Conservation (phyloP, 176 grass and related monocot genomes). For the Juncus effusus region DNA sequence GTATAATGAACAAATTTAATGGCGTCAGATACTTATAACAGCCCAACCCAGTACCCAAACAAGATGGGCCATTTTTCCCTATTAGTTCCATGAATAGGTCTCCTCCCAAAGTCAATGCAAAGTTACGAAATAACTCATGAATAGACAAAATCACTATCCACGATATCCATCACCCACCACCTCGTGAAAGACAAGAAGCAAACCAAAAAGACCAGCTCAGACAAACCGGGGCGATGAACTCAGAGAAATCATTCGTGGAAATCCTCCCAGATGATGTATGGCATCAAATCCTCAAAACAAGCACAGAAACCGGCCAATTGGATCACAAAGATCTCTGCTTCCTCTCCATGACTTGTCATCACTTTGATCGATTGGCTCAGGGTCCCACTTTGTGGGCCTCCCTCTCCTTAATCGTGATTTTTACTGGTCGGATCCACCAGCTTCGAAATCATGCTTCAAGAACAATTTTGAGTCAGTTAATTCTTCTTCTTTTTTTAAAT, state of each 20-base stretch:
- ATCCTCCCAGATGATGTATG: constrained; percentile 13
- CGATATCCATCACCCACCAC: too few species aligned
- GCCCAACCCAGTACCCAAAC: too few species aligned
- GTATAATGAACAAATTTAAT: too few species aligned
- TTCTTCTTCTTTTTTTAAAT: not conserved
- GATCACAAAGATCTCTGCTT: constrained; percentile 2
- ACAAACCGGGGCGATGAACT: too few species aligned
- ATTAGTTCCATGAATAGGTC: too few species aligned
- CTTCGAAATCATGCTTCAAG: not conserved
- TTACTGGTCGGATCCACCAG: not conserved
- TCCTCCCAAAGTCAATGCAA: too few species aligned
- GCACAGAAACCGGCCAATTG: not conserved
- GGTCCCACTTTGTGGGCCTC: not conserved
- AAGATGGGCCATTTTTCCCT: too few species aligned
- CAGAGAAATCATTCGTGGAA: not conserved
- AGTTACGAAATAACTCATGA: too few species aligned
- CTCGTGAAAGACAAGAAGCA: too few species aligned
- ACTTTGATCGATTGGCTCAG: not conserved
- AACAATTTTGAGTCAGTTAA: not conserved
- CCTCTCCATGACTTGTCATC: not conserved
- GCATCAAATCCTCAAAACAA: not conserved
- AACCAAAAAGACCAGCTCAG: too few species aligned
- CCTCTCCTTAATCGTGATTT: not conserved
- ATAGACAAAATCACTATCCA: too few species aligned
- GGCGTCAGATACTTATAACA: too few species aligned